Evolutionary conservation across 306 rosid genomes (phyloP), one percentile per base, ranked within the genome.

Genomic region (Acacia acuminata): DNA sequence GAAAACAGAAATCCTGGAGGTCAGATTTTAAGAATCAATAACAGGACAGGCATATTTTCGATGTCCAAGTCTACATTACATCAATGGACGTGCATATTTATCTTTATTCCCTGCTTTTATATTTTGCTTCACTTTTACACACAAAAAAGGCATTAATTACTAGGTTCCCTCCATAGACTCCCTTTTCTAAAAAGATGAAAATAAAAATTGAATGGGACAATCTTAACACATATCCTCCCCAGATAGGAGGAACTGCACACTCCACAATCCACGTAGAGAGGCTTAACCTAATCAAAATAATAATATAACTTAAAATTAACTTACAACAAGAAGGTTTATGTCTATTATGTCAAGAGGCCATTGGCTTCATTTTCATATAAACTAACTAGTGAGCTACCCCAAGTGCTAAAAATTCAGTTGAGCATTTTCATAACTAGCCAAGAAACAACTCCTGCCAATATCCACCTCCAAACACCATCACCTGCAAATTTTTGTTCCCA

Each of bases 401-500:
- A n/a, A n/a, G n/a, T n/a, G n/a, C n/a, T n/a, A n/a, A 67, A 66
- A 75, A 67, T 17, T 55, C 50, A 55, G 71, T 25, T 25, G 53
- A n/a, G 53, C 61, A 32, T 22, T 4, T 32, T 32, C 71, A 42
- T 16, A 9, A 20, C 24, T 43, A 86, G 13, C 77, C 82, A 44
- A 45, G 8, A 82, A 64, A 71, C 65, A 6, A 76, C 20, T 20
- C 61, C 82, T 34, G 55, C 77, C 84, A 76, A 79, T 65, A 82
- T 71, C 68, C 25, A 76, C 36, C 79, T 79, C 89, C 89, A 86
- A 24, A 44, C 51, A 63, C 12, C 65, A 53, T 53, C 27, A 40
- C 79, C 75, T 79, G 71, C 86, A 71, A 83, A 55, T 8, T 50
- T 51, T 75, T 80, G 53, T 70, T 48, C 82, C 42, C 82, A 79